Evolutionary conservation across 2,329 filamentous ascomycete genomes (phyloP).

Genomic region (Scorias spongiosa): DNA sequence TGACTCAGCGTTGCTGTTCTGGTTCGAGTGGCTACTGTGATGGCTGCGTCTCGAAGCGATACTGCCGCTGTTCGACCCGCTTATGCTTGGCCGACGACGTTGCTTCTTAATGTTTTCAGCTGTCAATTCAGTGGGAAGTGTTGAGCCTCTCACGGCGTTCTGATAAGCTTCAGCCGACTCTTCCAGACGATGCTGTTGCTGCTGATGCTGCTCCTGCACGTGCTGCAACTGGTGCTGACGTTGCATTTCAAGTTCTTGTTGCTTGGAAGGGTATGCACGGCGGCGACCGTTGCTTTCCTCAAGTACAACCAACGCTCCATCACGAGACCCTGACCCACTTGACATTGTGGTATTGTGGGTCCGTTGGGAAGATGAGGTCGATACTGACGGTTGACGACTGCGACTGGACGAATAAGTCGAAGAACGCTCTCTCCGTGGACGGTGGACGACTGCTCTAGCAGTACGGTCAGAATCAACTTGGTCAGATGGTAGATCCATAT

Average conservation of each 20-base stretch:
- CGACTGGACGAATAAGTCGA: constrained; percentile 7
- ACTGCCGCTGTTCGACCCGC: constrained; percentile 3
- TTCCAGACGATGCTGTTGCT: constrained; percentile 7
- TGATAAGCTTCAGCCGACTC: constrained; percentile 16
- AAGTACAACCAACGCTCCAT: constrained; percentile 9
- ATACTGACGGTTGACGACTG: constrained; percentile 19
- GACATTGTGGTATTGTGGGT: constrained; percentile 17
- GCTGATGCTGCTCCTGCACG: too few species aligned
- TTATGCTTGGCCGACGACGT: constrained; percentile 6
- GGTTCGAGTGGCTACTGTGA: constrained; percentile 11
- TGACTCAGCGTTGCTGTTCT: constrained; percentile 7
- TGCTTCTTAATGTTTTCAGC: constrained; percentile 13
- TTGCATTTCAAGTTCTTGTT: constrained; percentile 1
- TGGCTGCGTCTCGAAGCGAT: constrained; percentile 14
- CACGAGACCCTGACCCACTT: constrained; percentile 9
- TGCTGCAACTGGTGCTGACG: constrained; percentile 6
- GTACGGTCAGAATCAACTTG: constrained; percentile 14
- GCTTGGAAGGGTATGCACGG: constrained; percentile 11
- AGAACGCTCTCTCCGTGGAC: constrained; percentile 6
- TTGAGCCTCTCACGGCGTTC: constrained; percentile 8
- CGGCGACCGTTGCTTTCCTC: constrained; percentile 13
- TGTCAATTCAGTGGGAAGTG: constrained; percentile 10
- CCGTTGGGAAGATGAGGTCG: constrained; percentile 13
- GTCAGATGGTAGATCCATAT: constrained; percentile 8
- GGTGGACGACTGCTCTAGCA: constrained; percentile 8